These are phyloP conservation scores for Trichocladium uniseriatum DNA, from an alignment of 495 filamentous ascomycete genomes.

Conservation along the genomic window DNA sequence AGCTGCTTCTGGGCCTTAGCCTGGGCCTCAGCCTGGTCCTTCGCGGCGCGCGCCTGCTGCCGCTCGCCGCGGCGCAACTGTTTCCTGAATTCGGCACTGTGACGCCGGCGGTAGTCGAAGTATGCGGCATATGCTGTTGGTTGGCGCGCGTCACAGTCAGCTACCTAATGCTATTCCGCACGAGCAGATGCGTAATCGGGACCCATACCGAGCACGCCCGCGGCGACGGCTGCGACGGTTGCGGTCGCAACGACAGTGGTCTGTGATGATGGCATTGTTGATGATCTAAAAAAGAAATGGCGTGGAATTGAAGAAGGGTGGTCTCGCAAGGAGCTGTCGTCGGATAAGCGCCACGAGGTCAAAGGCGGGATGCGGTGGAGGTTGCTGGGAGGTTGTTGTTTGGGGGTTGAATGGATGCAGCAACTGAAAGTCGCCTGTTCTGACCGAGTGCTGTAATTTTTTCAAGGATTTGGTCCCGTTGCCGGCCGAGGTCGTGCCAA, in stretches of 20 bases:
- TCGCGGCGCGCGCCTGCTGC: conserved; percentile 61
- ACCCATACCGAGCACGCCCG: conserved; percentile 62
- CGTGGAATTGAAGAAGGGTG: neutral
- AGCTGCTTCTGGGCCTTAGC: conserved; percentile 58
- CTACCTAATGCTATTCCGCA: conserved; percentile 44
- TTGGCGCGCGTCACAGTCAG: conserved; percentile 4
- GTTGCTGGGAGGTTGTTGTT: neutral
- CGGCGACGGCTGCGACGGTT: conserved; percentile 61
- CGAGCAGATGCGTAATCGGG: conserved; percentile 49
- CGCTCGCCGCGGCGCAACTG: conserved; percentile 74
- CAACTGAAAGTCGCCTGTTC: neutral
- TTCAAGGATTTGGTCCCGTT: conserved; percentile 3
- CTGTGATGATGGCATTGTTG: conserved; percentile 40
- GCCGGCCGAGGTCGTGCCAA: conserved; percentile 9
- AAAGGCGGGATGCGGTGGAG: neutral
- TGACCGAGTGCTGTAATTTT: conserved; percentile 11
- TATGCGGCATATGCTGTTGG: conserved; percentile 64
- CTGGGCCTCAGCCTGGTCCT: conserved; percentile 63
- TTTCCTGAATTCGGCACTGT: conserved; percentile 78
- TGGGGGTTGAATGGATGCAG: neutral
- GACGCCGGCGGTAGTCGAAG: conserved; percentile 89
- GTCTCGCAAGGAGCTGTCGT: conserved; percentile 1
- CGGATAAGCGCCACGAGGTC: neutral
- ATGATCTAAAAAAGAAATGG: neutral
- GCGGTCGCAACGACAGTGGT: conserved; percentile 65